phyloP scores from a whole-genome alignment of 2,329 filamentous ascomycete species.

The Xylaria sp. region DNA sequence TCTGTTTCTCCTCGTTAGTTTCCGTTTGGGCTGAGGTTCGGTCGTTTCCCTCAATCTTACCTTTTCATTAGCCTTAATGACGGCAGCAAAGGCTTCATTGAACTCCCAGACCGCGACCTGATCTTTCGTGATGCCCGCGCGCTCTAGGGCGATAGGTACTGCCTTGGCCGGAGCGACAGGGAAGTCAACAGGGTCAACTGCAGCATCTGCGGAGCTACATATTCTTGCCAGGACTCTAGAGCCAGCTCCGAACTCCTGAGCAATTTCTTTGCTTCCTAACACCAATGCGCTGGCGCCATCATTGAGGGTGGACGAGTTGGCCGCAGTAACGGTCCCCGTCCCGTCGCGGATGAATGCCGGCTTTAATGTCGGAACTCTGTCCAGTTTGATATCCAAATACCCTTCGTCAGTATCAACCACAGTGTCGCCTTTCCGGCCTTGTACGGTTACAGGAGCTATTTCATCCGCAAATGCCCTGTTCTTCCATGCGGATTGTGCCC shows the following conservation, averaged over 20 bases:
- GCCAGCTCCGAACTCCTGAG: constrained; percentile 74
- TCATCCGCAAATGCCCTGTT: constrained; percentile 83
- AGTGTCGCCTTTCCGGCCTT: constrained; percentile 79
- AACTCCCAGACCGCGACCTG: constrained; percentile 97
- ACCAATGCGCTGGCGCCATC: constrained; percentile 93
- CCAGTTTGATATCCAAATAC: constrained; percentile 81
- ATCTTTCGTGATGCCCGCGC: constrained; percentile 87
- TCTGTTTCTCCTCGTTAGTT: constrained; percentile 48
- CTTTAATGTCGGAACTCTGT: constrained; percentile 84
- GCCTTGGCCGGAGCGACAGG: constrained; percentile 90
- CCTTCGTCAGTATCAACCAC: constrained; percentile 85
- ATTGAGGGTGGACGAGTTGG: constrained; percentile 91
- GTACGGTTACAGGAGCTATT: constrained; percentile 84
- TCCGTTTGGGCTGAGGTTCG: constrained; percentile 12
- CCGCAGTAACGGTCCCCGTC: constrained; percentile 88
- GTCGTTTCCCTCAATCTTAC: constrained; percentile 45
- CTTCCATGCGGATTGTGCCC: constrained; percentile 89
- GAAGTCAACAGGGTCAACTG: constrained; percentile 90
- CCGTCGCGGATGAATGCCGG: constrained; percentile 88
- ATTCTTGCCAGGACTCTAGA: constrained; percentile 88
- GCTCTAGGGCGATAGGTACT: constrained; percentile 83
- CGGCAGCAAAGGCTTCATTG: constrained; percentile 95
- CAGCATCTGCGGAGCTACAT: constrained; percentile 84
- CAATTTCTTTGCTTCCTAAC: constrained; percentile 77
- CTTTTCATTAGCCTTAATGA: constrained; percentile 94